phyloP scores from a whole-genome alignment of 2,329 filamentous ascomycete genomes.

The Colletotrichum acutatum region DNA sequence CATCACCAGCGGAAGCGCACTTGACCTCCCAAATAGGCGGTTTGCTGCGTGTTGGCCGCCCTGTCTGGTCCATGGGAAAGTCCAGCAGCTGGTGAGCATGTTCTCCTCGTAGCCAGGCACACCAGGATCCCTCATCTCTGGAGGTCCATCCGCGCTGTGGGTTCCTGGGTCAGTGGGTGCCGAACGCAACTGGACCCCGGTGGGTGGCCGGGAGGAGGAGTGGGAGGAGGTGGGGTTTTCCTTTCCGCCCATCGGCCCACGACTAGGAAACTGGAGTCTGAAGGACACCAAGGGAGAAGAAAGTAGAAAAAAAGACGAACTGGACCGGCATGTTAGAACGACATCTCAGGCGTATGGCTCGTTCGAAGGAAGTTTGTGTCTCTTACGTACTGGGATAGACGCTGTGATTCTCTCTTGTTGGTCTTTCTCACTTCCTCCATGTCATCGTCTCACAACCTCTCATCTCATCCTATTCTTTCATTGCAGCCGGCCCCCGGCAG shows the following conservation, averaged over 20 bases:
- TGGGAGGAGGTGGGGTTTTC: conserved; percentile 1
- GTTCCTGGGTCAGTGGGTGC: neutral
- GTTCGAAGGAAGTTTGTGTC: neutral
- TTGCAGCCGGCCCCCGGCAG: neutral
- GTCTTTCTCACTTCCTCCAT: neutral
- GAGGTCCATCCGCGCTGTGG: neutral
- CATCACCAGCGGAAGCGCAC: neutral
- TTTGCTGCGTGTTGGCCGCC: neutral
- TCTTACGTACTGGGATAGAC: neutral
- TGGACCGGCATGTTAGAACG: neutral
- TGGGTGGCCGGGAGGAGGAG: neutral
- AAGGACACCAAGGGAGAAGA: neutral
- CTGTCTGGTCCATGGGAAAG: neutral
- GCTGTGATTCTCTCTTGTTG: neutral
- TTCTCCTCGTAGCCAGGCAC: neutral
- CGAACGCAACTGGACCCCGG: conserved; percentile 9
- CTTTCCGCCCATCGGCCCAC: neutral
- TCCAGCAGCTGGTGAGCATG: neutral
- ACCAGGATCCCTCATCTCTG: neutral
- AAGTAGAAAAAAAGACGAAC: conserved; percentile 2
- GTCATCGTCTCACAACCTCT: neutral
- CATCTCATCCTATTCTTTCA: neutral
- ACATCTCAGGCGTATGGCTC: neutral
- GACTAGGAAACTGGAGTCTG: neutral
- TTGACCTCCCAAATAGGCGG: neutral